Conservation (phyloP, 495 filamentous ascomycete genomes). For the Opeltia flavorubescens region DNA sequence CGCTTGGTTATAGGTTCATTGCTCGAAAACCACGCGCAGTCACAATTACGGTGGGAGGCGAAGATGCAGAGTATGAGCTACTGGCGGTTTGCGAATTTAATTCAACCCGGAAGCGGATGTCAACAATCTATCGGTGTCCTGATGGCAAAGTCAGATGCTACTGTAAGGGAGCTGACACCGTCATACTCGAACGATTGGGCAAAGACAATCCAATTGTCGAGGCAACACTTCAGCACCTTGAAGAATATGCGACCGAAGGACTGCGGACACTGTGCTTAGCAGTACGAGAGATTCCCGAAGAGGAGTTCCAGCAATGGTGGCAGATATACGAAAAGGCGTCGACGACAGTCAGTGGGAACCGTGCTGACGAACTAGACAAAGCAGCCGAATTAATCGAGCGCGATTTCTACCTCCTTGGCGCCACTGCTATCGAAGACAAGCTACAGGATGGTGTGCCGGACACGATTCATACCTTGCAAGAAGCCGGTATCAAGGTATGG, state of each 20-base stretch:
- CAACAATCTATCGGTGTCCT: constrained; percentile 87
- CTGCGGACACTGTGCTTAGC: constrained; percentile 89
- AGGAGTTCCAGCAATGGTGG: constrained; percentile 82
- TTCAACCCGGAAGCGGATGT: constrained; percentile 96
- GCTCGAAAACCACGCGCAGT: constrained; percentile 81
- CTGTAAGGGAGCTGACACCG: constrained; percentile 95
- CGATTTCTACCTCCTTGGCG: constrained; percentile 80
- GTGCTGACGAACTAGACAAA: constrained; percentile 92
- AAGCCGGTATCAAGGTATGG: constrained; percentile 97
- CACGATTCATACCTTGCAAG: constrained; percentile 94
- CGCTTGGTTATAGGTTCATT: constrained; percentile 76
- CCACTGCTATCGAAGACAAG: constrained; percentile 94
- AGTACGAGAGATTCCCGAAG: constrained; percentile 84
- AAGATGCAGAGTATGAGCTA: constrained; percentile 73
- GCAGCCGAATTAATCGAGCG: constrained; percentile 91
- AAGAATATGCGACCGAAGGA: constrained; percentile 96
- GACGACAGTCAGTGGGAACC: constrained; percentile 83
- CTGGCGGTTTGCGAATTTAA: constrained; percentile 98
- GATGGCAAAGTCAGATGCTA: constrained; percentile 91
- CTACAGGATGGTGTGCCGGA: constrained; percentile 97
- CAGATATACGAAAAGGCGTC: constrained; percentile 76
- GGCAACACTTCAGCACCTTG: constrained; percentile 75
- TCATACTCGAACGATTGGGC: constrained; percentile 79
- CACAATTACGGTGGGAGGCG: constrained; percentile 56
- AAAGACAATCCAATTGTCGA: constrained; percentile 75